phyloP scores from a whole-genome alignment of 163 green algal species.

The Chloroidium sp. region DNA sequence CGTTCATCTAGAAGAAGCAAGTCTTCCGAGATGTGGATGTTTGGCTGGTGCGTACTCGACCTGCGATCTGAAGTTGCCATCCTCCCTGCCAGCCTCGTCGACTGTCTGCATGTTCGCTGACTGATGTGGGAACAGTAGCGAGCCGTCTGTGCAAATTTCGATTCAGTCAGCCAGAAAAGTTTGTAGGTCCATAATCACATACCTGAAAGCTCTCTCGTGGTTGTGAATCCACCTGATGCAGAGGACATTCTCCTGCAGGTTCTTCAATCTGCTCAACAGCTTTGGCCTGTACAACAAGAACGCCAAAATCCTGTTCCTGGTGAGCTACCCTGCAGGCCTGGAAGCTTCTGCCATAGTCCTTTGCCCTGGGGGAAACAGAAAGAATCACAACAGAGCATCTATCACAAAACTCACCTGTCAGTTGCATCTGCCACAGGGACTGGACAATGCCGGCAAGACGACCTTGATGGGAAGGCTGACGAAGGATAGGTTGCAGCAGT shows the following conservation, averaged over 20 bases:
- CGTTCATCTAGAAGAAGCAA: neutral
- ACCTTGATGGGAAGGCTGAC: slow-evolving; percentile 99
- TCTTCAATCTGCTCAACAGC: slow-evolving; percentile 90
- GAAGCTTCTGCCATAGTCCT: too few species aligned
- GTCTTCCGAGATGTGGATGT: neutral
- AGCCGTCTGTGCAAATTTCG: neutral
- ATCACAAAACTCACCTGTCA: neutral
- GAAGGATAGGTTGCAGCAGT: slow-evolving; percentile 93
- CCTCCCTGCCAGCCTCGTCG: neutral
- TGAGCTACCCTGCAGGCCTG: slow-evolving; percentile 12
- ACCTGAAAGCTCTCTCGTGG: neutral
- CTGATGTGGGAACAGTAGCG: too few species aligned
- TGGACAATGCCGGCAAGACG: slow-evolving; percentile 97
- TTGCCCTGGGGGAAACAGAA: too few species aligned
- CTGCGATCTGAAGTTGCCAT: neutral
- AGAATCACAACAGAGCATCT: neutral
- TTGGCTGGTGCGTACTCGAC: neutral
- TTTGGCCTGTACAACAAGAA: slow-evolving; percentile 98
- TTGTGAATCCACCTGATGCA: neutral
- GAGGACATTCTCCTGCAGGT: slow-evolving; percentile 47
- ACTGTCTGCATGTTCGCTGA: neutral
- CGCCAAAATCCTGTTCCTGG: slow-evolving; percentile 98
- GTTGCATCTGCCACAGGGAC: slow-evolving; percentile 40
- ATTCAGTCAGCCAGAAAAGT: neutral
- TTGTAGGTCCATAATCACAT: neutral